phyloP scores from a whole-genome alignment of 257 asterid species.

The Thymus quinquecostatus region DNA sequence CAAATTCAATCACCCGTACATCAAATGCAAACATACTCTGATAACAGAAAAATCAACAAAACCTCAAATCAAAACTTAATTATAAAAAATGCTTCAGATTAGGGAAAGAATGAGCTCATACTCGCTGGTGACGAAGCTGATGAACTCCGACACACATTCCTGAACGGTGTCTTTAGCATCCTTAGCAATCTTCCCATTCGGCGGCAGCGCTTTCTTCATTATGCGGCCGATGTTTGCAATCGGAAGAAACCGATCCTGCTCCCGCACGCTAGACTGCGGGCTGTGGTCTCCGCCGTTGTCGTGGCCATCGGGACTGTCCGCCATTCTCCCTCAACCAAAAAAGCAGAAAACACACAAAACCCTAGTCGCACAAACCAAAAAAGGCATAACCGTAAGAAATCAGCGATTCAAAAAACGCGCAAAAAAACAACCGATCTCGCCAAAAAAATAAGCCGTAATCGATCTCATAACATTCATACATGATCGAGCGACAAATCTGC shows the following conservation, averaged over 20 bases:
- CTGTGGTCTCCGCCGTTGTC: slow-evolving; percentile 75
- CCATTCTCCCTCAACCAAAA: slow-evolving; percentile 37
- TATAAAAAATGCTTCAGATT: not conserved
- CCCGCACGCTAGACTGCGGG: slow-evolving; percentile 65
- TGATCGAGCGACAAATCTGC: slow-evolving; percentile 3
- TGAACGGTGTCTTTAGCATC: slow-evolving; percentile 78
- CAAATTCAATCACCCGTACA: slow-evolving; percentile 6
- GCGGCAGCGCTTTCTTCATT: slow-evolving; percentile 70
- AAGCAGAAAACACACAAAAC: slow-evolving; percentile 33
- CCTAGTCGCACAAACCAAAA: slow-evolving; percentile 42
- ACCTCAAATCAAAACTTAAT: not conserved
- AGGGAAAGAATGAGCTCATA: slow-evolving; percentile 29
- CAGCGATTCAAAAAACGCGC: not conserved
- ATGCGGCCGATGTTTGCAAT: slow-evolving; percentile 74
- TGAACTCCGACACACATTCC: slow-evolving; percentile 80
- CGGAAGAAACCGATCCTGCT: slow-evolving; percentile 74
- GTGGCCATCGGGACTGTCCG: slow-evolving; percentile 57
- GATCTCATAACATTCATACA: slow-evolving; percentile 9
- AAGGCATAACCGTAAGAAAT: not conserved
- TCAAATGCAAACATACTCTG: slow-evolving; percentile 2
- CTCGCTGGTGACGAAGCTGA: slow-evolving; percentile 82
- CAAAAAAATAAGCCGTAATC: not conserved
- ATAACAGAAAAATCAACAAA: not conserved
- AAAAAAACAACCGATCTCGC: not conserved
- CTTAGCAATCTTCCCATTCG: slow-evolving; percentile 73